Percentiles rank a stretch among this genome's conserved stretches.
phyloP scores from a whole-genome alignment of 31 red algal genomes.

The Bonnemaisonia californica region DNA sequence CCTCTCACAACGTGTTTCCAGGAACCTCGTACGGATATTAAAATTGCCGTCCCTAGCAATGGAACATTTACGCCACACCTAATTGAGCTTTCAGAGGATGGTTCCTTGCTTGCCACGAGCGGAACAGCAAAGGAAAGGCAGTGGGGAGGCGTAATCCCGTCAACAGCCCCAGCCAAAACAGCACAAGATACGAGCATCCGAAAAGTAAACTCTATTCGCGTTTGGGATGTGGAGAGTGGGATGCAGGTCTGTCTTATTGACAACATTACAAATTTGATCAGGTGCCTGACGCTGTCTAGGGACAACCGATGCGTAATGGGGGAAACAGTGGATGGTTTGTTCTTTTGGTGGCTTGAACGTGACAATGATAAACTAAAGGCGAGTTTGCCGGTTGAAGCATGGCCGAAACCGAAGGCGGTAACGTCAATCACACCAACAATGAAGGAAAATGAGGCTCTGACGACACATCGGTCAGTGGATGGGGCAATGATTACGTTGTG shows the following conservation, averaged over 20 bases:
- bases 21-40: conserved; percentile 44
- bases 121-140: not conserved
- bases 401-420: conserved; percentile 16
- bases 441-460: conserved; percentile 11
- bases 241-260: conserved; percentile 20
- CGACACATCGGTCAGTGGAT: conserved; percentile 9
- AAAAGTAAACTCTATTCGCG: conserved; percentile 7
- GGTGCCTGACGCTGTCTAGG: conserved; percentile 28
- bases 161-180: not conserved
- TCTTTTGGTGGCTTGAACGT: conserved; percentile 40
- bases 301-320: conserved; percentile 47
- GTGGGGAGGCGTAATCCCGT: not conserved
- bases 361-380: not conserved
- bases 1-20: conserved; percentile 52
- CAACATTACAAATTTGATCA: conserved; percentile 7
- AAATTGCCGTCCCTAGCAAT: conserved; percentile 41
- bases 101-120: conserved; percentile 31
- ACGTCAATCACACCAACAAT: conserved; percentile 40
- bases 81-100: conserved; percentile 45
- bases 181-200: no score
- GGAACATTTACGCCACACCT: conserved; percentile 43
- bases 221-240: conserved; percentile 35
- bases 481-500: conserved; percentile 29
- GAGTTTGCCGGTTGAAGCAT: not conserved
- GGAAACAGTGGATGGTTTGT: conserved; percentile 38